Evolutionary conservation across 306 rosid genomes (phyloP).

Genomic region (Alnus rubra): DNA sequence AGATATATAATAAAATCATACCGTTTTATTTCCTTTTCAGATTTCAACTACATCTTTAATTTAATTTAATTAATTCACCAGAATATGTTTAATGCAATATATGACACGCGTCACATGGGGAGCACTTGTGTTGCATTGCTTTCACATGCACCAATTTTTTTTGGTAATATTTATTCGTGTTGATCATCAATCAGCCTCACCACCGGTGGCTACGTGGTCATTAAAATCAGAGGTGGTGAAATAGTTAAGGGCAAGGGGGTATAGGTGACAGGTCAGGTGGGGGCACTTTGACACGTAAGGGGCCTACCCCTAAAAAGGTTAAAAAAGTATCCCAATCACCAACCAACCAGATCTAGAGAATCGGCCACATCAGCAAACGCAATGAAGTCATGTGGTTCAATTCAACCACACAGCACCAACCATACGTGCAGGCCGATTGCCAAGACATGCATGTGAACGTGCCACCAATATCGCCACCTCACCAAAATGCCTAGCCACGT

Average conservation of each 20-base stretch:
- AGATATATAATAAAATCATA: no score
- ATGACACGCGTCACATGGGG: no score
- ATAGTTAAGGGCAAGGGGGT: background rate
- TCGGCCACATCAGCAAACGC: constrained; percentile 52
- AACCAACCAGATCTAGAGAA: constrained; percentile 57
- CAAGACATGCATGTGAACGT: constrained; percentile 57
- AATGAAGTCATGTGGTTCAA: constrained; percentile 28
- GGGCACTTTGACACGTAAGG: constrained; percentile 41
- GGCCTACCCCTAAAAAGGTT: background rate
- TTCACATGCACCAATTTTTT: background rate
- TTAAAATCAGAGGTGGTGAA: background rate
- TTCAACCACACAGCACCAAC: constrained; percentile 52
- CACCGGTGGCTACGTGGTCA: background rate
- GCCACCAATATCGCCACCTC: constrained; percentile 33
- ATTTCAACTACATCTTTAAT: no score
- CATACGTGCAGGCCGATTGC: constrained; percentile 23
- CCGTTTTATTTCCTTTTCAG: no score
- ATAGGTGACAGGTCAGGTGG: background rate
- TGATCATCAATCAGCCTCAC: no score
- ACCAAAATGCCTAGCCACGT: background rate
- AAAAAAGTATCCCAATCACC: constrained; percentile 30
- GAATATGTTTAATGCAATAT: no score
- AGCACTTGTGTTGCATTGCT: no score
- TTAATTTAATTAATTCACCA: no score
- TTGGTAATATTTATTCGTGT: background rate